Evolutionary conservation across 2,329 filamentous ascomycete species (phyloP).

Genomic region (Aspergillus intermedius): DNA sequence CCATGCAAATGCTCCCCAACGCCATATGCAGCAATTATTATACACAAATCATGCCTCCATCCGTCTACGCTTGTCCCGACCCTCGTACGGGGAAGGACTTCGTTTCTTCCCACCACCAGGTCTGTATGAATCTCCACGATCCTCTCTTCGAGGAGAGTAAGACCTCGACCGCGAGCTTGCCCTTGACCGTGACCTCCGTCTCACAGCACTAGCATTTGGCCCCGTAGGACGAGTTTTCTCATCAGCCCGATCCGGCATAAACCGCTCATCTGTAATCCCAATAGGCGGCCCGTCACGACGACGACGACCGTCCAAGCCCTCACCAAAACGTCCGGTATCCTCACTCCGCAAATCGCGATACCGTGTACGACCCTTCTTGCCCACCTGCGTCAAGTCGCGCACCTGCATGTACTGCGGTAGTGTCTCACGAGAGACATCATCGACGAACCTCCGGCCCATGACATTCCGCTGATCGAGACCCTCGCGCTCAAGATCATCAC

Average conservation of each 20-base stretch:
- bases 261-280: constrained; percentile 41
- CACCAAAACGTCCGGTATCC: constrained; percentile 81
- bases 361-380: constrained; percentile 82
- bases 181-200: constrained; percentile 20
- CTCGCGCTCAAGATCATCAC: constrained; percentile 67
- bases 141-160: constrained; percentile 41
- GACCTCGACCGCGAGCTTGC: constrained; percentile 22
- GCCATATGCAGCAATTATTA: too few relatives aligned
- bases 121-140: constrained; percentile 43
- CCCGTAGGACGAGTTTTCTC: constrained; percentile 37
- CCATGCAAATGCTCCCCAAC: too few relatives aligned
- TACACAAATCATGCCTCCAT: constrained; percentile 8
- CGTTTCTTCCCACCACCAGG: constrained; percentile 32
- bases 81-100: constrained; percentile 37
- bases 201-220: constrained; percentile 41
- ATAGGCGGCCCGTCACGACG: constrained; percentile 27
- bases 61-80: constrained; percentile 37
- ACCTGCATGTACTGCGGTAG: constrained; percentile 89
- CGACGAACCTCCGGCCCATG: constrained; percentile 75
- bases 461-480: constrained; percentile 75
- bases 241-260: constrained; percentile 38
- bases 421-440: constrained; percentile 78
- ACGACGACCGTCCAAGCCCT: constrained; percentile 24
- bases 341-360: constrained; percentile 84
- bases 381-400: constrained; percentile 86